phyloP scores from a whole-genome alignment of 768 basidiomycete species.

The Coprinellus micaceus region DNA sequence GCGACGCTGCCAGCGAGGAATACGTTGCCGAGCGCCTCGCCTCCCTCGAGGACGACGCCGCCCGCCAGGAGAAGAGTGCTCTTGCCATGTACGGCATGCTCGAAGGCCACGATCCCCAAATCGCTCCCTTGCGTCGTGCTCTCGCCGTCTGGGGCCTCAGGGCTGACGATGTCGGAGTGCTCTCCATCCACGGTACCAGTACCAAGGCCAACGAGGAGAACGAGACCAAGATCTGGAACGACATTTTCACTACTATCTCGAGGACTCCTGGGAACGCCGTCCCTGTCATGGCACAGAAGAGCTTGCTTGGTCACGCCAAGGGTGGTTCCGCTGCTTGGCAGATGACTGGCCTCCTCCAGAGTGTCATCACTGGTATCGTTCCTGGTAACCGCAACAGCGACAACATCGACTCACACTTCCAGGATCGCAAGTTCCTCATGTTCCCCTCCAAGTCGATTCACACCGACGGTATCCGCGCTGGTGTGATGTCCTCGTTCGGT shows the following conservation, averaged over 20 bases:
- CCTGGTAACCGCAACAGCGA: slow-evolving; percentile 97
- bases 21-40: slow-evolving; percentile 76
- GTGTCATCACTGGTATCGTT: slow-evolving; percentile 78
- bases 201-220: slow-evolving; percentile 94
- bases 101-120: slow-evolving; percentile 76
- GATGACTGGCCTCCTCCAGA: slow-evolving; percentile 87
- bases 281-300: slow-evolving; percentile 97
- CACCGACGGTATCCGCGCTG: slow-evolving; percentile 87
- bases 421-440: slow-evolving; percentile 84
- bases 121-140: slow-evolving; percentile 91
- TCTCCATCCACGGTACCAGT: slow-evolving; percentile 88
- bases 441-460: slow-evolving; percentile 97
- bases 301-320: slow-evolving; percentile 94
- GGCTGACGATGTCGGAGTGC: slow-evolving; percentile 87
- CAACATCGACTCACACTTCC: slow-evolving; percentile 92
- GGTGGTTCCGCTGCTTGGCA: slow-evolving; percentile 99
- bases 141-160: slow-evolving; percentile 95
- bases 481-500: slow-evolving; percentile 92
- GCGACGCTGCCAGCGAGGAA: slow-evolving; percentile 52
- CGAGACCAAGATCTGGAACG: slow-evolving; percentile 96
- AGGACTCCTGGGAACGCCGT: slow-evolving; percentile 96
- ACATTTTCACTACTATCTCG: slow-evolving; percentile 82
- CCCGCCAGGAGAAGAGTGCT: slow-evolving; percentile 88
- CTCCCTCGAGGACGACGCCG: slow-evolving; percentile 87
- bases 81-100: slow-evolving; percentile 96